Percentiles rank a stretch among this genome's conserved stretches.
phyloP scores from a whole-genome alignment of 2,329 filamentous ascomycete species.

The Exophiala alcalophila region DNA sequence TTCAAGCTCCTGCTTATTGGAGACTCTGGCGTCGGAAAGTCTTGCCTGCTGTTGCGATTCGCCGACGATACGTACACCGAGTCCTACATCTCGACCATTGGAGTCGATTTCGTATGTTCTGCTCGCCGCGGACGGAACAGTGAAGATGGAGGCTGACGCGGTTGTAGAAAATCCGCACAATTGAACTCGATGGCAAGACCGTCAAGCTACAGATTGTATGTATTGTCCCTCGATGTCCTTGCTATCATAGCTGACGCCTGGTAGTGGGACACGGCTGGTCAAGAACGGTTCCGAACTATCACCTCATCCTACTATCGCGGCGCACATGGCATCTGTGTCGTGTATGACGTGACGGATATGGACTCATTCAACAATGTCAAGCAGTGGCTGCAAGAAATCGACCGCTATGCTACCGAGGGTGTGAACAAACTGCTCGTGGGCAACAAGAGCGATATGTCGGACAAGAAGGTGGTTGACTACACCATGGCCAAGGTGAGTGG shows the following conservation, averaged over 20 bases:
- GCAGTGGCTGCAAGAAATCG: constrained; percentile 99
- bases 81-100: constrained; percentile 99
- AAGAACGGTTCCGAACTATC: constrained; percentile 99
- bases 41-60: constrained; percentile 94
- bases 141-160: constrained; percentile 34
- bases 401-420: constrained; percentile 97
- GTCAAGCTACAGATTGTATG: constrained; percentile 99
- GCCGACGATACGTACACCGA: constrained; percentile 99
- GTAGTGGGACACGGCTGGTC: constrained; percentile 98
- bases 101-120: constrained; percentile 89
- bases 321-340: constrained; percentile 97
- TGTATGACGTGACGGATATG: constrained; percentile 99
- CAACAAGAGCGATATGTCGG: constrained; percentile 99
- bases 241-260: constrained; percentile 22
- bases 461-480: constrained; percentile 99
- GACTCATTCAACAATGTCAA: constrained; percentile 99
- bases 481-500: constrained; percentile 89
- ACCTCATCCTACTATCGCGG: constrained; percentile 99
- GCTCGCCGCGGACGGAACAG: constrained; percentile 4
- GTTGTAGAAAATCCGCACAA: constrained; percentile 94
- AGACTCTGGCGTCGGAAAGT: constrained; percentile 99
- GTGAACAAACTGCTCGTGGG: constrained; percentile 99
- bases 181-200: constrained; percentile 98
- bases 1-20: constrained; percentile 99
- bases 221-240: constrained; percentile 32